Evolutionary conservation across 768 basidiomycete genomes (phyloP).

Genomic region (Calvatia gigantea): DNA sequence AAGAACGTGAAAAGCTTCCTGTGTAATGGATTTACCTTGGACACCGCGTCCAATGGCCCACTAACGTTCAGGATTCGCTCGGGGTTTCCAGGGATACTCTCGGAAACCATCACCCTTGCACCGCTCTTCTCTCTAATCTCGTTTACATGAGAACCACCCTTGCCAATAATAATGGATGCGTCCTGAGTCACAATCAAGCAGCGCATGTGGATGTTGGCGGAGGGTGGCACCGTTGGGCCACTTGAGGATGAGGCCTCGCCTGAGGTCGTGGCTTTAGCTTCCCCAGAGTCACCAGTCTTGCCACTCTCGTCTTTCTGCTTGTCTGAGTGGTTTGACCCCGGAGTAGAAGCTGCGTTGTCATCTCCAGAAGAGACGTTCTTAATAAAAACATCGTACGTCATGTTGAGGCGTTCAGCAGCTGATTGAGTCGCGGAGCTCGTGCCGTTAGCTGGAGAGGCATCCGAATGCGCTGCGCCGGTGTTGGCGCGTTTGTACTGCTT

Average conservation of each 20-base stretch:
- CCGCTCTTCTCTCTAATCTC: slow-evolving; percentile 98
- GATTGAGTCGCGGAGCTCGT: slow-evolving; percentile 40
- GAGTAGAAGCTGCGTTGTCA: slow-evolving; percentile 57
- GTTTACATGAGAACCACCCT: slow-evolving; percentile 93
- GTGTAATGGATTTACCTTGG: slow-evolving; percentile 60
- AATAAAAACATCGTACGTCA: slow-evolving; percentile 56
- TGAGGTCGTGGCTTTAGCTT: slow-evolving; percentile 35
- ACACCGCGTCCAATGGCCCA: slow-evolving; percentile 96
- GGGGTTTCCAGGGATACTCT: slow-evolving; percentile 98
- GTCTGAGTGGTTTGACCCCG: slow-evolving; percentile 33
- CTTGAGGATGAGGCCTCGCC: slow-evolving; percentile 50
- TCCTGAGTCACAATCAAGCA: slow-evolving; percentile 99
- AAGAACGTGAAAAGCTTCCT: background rate
- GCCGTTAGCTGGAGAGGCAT: slow-evolving; percentile 56
- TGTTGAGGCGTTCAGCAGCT: slow-evolving; percentile 54
- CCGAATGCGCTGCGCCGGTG: slow-evolving; percentile 65
- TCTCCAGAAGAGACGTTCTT: slow-evolving; percentile 34
- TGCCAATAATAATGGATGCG: slow-evolving; percentile 98
- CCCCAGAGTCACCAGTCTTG: slow-evolving; percentile 29
- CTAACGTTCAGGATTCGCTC: slow-evolving; percentile 97
- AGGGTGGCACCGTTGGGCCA: slow-evolving; percentile 46
- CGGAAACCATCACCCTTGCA: slow-evolving; percentile 94
- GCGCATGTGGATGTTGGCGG: slow-evolving; percentile 93
- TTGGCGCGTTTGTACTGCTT: slow-evolving; percentile 84
- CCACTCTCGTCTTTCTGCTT: slow-evolving; percentile 39